Evolutionary conservation across 148 eudicot genomes (phyloP).

Genomic region (Nyssa sinensis): DNA sequence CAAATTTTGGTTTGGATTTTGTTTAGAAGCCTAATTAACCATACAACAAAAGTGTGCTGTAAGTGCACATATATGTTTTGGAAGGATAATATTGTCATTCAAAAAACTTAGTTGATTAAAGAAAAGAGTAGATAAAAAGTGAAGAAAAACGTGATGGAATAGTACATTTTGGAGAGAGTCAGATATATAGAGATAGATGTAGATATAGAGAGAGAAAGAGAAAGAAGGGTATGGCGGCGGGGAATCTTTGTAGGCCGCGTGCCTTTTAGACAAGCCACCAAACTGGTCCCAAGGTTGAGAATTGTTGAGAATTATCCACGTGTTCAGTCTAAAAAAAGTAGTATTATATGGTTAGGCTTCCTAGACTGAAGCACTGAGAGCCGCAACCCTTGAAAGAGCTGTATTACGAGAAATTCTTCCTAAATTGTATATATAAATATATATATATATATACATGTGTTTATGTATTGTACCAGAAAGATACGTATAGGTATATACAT

Average conservation of each 20-base stretch:
- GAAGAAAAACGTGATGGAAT: slow-evolving; percentile 15
- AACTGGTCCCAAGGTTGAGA: slow-evolving; percentile 23
- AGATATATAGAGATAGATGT: neutral
- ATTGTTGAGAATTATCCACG: slow-evolving; percentile 21
- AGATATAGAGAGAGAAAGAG: neutral
- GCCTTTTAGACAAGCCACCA: slow-evolving; percentile 27
- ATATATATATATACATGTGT: neutral
- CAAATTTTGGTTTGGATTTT: neutral
- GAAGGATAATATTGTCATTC: neutral
- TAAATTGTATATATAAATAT: neutral
- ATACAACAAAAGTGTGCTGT: neutral
- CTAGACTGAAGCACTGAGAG: slow-evolving; percentile 16
- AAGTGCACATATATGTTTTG: neutral
- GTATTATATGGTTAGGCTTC: slow-evolving; percentile 10
- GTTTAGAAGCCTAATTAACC: neutral
- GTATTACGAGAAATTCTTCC: neutral
- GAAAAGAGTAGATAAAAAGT: neutral
- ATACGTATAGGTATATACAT: neutral
- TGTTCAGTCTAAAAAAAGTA: neutral
- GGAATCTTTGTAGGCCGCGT: slow-evolving; percentile 24
- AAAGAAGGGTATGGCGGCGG: slow-evolving; percentile 21
- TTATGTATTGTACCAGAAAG: too few species aligned
- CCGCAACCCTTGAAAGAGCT: slow-evolving; percentile 21
- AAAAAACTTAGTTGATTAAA: neutral
- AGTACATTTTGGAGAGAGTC: neutral